Base-by-base conservation (phyloP, 495 filamentous ascomycete species). In the Bombardia bombarda region DNA sequence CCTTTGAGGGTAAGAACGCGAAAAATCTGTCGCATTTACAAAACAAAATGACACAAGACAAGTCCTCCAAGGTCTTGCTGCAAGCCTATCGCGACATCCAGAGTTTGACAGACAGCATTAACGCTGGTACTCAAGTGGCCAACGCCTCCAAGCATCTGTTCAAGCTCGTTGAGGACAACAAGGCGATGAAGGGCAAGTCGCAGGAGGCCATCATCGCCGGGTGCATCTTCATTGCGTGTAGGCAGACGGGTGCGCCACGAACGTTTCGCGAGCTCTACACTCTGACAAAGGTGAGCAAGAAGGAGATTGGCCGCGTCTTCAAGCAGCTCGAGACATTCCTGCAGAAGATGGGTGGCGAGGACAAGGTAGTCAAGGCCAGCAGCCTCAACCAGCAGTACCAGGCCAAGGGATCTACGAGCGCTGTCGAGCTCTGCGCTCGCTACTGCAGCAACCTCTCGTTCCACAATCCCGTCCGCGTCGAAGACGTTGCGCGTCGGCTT, bases 161-260 rank as follows among this genome's bases (percentile, higher is more conserved):
- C 75, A 97, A 95, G 74, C 69, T 87, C 36, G 84, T 90, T 13
- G 86, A 96, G 40, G 90, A 97, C 55, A 83, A 79, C 47, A 90
- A 90, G 62, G 77, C 85, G 3, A 87, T 98, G 70, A 94, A 93
- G 69, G 89, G 90, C 53, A 98, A 97, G 65, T 86, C 87, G 0
- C 84, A 87, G 45, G 90, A 97, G 51, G 87, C 87, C 35, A 82
- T 97, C 45, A 90, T 95, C 40, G 93, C 92, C 7, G 87, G 88
- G 2, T 95, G 90, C 62, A 90, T 98, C 63, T 95, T 97, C 69
- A 89, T 97, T 56, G 90, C 92, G 19, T 96, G 90, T 59, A 88
- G 92, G 25, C 87, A 95, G 63, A 83, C 82, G 55, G 77, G 80
- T 49, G 84, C 88, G 16, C 83, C 84, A 2, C 82, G 93, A 39